Percentiles rank a stretch among this genome's conserved stretches.
These are phyloP conservation scores for Phaeophleospora eucalypticola DNA, from an alignment of 2,329 filamentous ascomycete species.

Conservation along the genomic window DNA sequence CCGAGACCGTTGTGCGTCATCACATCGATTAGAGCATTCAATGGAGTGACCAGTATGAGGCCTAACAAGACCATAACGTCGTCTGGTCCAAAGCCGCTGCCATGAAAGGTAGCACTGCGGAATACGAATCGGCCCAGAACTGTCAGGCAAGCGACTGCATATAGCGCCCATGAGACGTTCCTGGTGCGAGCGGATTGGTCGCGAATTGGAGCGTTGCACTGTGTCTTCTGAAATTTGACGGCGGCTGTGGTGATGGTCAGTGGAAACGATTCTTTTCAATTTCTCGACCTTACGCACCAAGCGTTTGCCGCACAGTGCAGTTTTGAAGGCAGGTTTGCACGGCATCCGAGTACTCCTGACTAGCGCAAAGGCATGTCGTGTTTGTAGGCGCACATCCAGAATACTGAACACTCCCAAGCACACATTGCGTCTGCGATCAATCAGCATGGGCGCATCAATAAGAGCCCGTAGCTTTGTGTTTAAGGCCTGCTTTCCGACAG, in stretches of 20 bases:
- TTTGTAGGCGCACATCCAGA: constrained; percentile 12
- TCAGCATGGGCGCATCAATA: too few relatives aligned
- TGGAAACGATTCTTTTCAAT: background rate
- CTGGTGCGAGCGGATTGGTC: constrained; percentile 10
- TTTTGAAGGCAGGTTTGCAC: constrained; percentile 8
- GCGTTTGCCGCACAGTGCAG: constrained; percentile 7
- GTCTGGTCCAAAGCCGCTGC: constrained; percentile 14
- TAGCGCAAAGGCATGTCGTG: constrained; percentile 12
- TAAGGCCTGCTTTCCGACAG: too few relatives aligned
- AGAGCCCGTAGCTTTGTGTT: too few relatives aligned
- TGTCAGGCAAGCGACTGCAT: constrained; percentile 10
- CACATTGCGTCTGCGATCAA: background rate
- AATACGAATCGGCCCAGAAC: constrained; percentile 12
- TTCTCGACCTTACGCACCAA: constrained; percentile 1
- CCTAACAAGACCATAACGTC: constrained; percentile 12
- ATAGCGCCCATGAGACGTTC: constrained; percentile 12
- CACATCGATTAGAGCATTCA: constrained; percentile 8
- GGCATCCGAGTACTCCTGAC: constrained; percentile 6
- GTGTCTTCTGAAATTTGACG: constrained; percentile 1
- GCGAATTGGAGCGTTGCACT: constrained; percentile 7
- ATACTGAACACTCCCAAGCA: background rate
- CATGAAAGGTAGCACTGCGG: constrained; percentile 11
- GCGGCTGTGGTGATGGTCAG: constrained; percentile 5
- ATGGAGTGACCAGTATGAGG: constrained; percentile 11
- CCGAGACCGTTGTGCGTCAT: constrained; percentile 18